A percentile compares a stretch with the other conserved stretches of the same genome.
Conservation (phyloP, 2,329 filamentous ascomycete species). For the Thermothelomyces thermophilus region DNA sequence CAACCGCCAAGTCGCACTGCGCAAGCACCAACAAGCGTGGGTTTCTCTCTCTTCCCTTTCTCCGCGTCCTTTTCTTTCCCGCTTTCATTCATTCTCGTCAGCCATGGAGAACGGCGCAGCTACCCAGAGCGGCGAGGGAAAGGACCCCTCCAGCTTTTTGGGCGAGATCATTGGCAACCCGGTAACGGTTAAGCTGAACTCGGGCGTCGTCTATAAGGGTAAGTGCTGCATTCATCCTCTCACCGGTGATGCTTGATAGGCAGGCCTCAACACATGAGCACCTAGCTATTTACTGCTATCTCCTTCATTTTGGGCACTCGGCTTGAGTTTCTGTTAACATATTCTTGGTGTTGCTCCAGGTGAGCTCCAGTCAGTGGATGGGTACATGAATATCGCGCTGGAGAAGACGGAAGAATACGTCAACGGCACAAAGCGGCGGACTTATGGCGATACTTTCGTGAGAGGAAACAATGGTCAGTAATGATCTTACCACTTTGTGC, state of each 20-base stretch:
- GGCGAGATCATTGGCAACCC: conserved; percentile 90
- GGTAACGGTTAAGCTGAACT: conserved; percentile 96
- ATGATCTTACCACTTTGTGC: not conserved
- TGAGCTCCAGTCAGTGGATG: conserved; percentile 92
- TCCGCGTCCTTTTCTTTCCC: too few relatives aligned
- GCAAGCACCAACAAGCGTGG: too few relatives aligned
- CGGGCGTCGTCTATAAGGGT: conserved; percentile 98
- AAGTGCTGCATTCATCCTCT: conserved; percentile 20
- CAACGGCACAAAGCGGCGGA: conserved; percentile 72
- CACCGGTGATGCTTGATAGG: not conserved
- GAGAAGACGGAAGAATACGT: conserved; percentile 93
- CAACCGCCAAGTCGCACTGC: too few relatives aligned
- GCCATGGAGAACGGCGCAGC: conserved; percentile 69
- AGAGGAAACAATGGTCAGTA: conserved; percentile 84
- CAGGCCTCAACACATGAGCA: not conserved
- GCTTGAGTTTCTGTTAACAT: too few relatives aligned
- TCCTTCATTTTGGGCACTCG: not conserved
- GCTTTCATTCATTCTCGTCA: too few relatives aligned
- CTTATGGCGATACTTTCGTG: conserved; percentile 91
- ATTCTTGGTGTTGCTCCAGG: too few relatives aligned
- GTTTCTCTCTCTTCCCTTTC: too few relatives aligned
- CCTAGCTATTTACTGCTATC: not conserved
- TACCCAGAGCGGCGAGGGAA: conserved; percentile 58
- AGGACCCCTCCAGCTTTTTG: conserved; percentile 89
- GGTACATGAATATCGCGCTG: conserved; percentile 99